A percentile compares a stretch with the other conserved stretches of the same genome.
Conservation (phyloP, 352 stramenopile species). For the Globisporangium abappressorium region DNA sequence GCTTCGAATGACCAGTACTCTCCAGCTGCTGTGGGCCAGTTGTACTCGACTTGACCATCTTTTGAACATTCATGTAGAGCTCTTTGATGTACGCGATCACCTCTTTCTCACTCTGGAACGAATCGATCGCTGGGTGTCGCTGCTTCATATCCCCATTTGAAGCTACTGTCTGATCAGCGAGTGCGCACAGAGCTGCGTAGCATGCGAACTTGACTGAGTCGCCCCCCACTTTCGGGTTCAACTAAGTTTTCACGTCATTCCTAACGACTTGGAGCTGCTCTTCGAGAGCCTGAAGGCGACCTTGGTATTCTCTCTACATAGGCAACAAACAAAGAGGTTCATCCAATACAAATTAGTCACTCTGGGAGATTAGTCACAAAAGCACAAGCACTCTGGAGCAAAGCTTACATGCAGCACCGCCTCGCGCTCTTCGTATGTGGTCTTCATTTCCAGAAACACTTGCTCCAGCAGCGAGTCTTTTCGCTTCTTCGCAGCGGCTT, state of each 20-base stretch:
- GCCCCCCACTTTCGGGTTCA: neutral
- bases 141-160: neutral
- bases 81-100: conserved; percentile 33
- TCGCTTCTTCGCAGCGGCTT: conserved; percentile 15
- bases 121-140: conserved; percentile 23
- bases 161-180: conserved; percentile 25
- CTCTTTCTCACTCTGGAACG: conserved; percentile 29
- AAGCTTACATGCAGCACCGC: conserved; percentile 37
- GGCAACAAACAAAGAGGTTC: neutral
- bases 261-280: conserved; percentile 21
- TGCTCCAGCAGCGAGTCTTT: conserved; percentile 41
- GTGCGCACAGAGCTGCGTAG: conserved; percentile 49
- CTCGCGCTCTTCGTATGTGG: conserved; percentile 52
- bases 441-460: conserved; percentile 45
- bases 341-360: neutral
- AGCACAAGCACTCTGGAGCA: neutral
- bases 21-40: neutral
- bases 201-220: conserved; percentile 22
- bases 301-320: conserved; percentile 36
- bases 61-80: conserved; percentile 36
- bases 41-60: neutral
- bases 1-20: neutral
- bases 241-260: conserved; percentile 4
- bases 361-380: neutral
- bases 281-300: conserved; percentile 34